Evolutionary conservation across 495 filamentous ascomycete genomes (phyloP).

Genomic region (Penicillium tannophilum): DNA sequence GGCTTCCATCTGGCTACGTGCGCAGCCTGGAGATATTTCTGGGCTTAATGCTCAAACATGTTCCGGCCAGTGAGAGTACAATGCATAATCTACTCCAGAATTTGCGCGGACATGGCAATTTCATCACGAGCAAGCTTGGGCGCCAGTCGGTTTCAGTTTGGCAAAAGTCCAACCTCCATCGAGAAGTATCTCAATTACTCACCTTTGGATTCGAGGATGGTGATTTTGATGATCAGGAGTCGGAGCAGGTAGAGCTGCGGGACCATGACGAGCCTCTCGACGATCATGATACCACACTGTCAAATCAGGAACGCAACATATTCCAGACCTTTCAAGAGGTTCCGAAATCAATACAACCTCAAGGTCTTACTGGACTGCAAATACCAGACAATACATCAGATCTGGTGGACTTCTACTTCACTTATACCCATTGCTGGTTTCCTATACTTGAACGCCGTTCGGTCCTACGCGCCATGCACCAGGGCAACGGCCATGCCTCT

Average conservation of each 20-base stretch:
- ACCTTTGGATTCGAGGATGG: slow-evolving; percentile 12
- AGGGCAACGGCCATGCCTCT: not conserved
- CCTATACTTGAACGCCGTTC: slow-evolving; percentile 65
- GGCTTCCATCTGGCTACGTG: slow-evolving; percentile 66
- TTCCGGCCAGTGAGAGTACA: slow-evolving; percentile 33
- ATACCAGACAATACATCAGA: slow-evolving; percentile 25
- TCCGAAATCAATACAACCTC: not conserved
- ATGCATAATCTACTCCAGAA: slow-evolving; percentile 40
- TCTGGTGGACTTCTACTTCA: slow-evolving; percentile 64
- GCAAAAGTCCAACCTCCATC: slow-evolving; percentile 28
- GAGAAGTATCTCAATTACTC: slow-evolving; percentile 22
- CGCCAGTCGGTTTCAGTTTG: slow-evolving; percentile 19
- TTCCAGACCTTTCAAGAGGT: not conserved
- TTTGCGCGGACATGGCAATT: slow-evolving; percentile 37
- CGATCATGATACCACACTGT: slow-evolving; percentile 1
- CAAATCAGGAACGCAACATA: not conserved
- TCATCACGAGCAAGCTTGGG: slow-evolving; percentile 31
- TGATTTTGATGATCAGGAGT: slow-evolving; percentile 17
- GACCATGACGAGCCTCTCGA: slow-evolving; percentile 12
- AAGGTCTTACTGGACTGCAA: slow-evolving; percentile 2
- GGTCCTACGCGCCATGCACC: slow-evolving; percentile 38
- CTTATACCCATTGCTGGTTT: slow-evolving; percentile 65
- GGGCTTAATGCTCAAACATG: slow-evolving; percentile 39
- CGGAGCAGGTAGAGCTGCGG: slow-evolving; percentile 14
- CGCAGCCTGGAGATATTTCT: slow-evolving; percentile 57